Evolutionary conservation across 495 filamentous ascomycete genomes (phyloP).

Genomic region (Aspergillus taichungensis): DNA sequence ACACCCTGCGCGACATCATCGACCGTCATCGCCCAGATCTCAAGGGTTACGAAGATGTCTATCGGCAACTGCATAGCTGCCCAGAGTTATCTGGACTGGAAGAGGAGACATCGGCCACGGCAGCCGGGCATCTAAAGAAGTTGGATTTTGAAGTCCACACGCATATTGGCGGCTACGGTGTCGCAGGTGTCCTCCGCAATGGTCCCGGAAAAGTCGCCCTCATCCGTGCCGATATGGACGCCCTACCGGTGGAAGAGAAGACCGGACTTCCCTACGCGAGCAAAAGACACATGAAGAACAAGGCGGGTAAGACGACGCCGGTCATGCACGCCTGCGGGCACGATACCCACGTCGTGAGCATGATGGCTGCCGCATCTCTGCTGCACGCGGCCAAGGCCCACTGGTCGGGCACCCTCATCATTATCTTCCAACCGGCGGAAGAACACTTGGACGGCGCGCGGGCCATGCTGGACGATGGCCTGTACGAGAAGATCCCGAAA

Average conservation of each 20-base stretch:
- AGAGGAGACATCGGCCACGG: conserved; percentile 31
- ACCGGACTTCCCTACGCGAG: conserved; percentile 50
- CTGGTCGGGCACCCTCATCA: conserved; percentile 50
- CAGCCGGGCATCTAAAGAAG: conserved; percentile 26
- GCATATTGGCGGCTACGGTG: conserved; percentile 48
- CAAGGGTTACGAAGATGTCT: conserved; percentile 32
- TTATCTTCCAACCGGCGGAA: conserved; percentile 54
- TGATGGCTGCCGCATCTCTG: conserved; percentile 43
- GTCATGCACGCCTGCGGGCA: conserved; percentile 66
- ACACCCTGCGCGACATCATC: conserved; percentile 7
- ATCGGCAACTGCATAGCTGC: conserved; percentile 37
- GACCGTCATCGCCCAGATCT: conserved; percentile 25
- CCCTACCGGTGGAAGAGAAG: conserved; percentile 47
- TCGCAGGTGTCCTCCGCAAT: conserved; percentile 48
- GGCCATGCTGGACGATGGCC: conserved; percentile 53
- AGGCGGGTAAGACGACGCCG: conserved; percentile 36
- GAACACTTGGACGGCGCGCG: conserved; percentile 47
- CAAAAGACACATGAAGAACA: conserved; percentile 28
- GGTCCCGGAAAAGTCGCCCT: conserved; percentile 45
- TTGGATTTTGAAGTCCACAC: conserved; percentile 38
- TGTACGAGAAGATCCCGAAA: conserved; percentile 40
- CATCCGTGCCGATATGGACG: conserved; percentile 55
- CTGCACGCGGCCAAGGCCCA: conserved; percentile 27
- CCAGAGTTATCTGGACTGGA: conserved; percentile 49
- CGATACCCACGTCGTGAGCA: conserved; percentile 48